Evolutionary conservation across 345 rosid species (phyloP).

Genomic region (Turnera subulata): DNA sequence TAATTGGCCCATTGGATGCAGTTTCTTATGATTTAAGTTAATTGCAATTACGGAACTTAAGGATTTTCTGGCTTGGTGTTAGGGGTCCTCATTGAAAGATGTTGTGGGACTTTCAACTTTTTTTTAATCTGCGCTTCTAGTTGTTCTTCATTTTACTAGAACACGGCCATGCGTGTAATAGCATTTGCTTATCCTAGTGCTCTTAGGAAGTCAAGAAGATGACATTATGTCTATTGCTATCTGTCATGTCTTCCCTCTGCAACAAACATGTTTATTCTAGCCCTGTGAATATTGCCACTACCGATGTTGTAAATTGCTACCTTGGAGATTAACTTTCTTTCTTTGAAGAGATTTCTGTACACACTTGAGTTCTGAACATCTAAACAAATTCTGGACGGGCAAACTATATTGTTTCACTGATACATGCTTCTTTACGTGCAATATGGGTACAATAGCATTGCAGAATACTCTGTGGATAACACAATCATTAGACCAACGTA

Average conservation of each 20-base stretch:
- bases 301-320: too few species aligned
- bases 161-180: background rate
- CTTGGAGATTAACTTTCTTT: too few species aligned
- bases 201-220: conserved; percentile 6
- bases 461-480: conserved; percentile 74
- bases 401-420: too few species aligned
- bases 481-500: conserved; percentile 84
- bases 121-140: too few species aligned
- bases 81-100: background rate
- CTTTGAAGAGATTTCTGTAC: too few species aligned
- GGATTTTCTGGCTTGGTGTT: conserved; percentile 6
- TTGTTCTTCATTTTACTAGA: background rate
- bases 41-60: background rate
- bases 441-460: conserved; percentile 53
- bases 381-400: too few species aligned
- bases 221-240: background rate
- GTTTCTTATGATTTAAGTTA: background rate
- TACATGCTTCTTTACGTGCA: too few species aligned
- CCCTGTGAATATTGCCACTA: too few species aligned
- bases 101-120: too few species aligned
- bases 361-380: too few species aligned
- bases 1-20: background rate
- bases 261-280: too few species aligned
- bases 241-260: too few species aligned
- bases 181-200: background rate